Evolutionary conservation across 768 basidiomycete genomes (phyloP).

Genomic region (Hysterangium stoloniferum): DNA sequence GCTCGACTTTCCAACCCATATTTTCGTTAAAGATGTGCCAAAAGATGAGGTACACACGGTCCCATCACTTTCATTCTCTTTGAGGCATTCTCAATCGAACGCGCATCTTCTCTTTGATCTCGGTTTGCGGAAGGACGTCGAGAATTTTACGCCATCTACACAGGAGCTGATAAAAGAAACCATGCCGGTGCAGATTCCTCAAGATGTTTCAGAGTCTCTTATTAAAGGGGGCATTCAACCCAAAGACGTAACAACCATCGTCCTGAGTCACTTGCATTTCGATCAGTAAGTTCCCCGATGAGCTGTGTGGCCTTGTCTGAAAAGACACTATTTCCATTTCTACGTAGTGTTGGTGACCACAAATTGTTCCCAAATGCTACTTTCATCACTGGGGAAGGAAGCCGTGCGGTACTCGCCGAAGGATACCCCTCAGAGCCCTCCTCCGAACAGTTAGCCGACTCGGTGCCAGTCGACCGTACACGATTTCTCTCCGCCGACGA

Average conservation of each 20-base stretch:
- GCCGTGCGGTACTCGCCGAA: neutral
- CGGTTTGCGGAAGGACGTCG: constrained; percentile 42
- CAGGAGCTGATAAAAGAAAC: constrained; percentile 22
- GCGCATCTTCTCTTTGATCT: constrained; percentile 46
- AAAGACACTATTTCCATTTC: too few relatives aligned
- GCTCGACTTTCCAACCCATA: constrained; percentile 31
- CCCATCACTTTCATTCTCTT: constrained; percentile 46
- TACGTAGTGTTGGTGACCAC: constrained; percentile 16
- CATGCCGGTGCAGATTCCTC: constrained; percentile 11
- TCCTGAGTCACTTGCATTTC: constrained; percentile 48
- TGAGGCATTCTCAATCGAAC: constrained; percentile 37
- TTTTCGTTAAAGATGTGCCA: constrained; percentile 29
- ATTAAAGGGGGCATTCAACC: constrained; percentile 40
- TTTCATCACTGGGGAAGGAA: constrained; percentile 12
- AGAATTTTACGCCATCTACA: constrained; percentile 31
- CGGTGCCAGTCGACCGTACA: constrained; percentile 34
- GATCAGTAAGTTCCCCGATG: too few relatives aligned
- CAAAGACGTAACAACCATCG: constrained; percentile 35
- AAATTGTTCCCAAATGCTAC: constrained; percentile 11
- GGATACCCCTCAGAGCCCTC: constrained; percentile 9
- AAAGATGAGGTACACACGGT: constrained; percentile 22
- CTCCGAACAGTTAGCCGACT: constrained; percentile 14
- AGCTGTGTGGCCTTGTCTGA: too few relatives aligned
- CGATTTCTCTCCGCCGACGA: constrained; percentile 29
- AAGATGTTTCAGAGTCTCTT: constrained; percentile 38